These are phyloP conservation scores for Neonectria coccinea DNA, from an alignment of 2,329 filamentous ascomycete species.

Conservation along the genomic window DNA sequence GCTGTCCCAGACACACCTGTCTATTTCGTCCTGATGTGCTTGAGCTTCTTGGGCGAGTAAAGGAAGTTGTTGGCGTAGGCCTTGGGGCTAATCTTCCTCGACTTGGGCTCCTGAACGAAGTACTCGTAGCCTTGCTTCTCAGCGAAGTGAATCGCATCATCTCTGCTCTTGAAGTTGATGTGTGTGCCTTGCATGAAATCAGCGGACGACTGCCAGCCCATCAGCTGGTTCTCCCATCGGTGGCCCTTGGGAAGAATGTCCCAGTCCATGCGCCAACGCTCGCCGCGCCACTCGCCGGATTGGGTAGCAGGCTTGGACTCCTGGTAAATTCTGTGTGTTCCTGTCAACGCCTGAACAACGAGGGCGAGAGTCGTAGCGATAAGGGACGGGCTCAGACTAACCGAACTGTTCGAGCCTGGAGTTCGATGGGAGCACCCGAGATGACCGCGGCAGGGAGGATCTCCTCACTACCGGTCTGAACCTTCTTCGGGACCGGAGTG, in stretches of 20 bases:
- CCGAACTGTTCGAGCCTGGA: slow-evolving; percentile 95
- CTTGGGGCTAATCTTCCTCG: slow-evolving; percentile 87
- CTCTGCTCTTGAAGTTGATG: slow-evolving; percentile 90
- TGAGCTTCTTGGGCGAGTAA: slow-evolving; percentile 86
- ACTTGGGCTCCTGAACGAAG: slow-evolving; percentile 96
- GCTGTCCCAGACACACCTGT: slow-evolving; percentile 30
- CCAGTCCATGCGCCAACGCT: slow-evolving; percentile 98
- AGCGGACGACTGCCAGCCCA: slow-evolving; percentile 97
- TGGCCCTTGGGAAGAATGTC: slow-evolving; percentile 92
- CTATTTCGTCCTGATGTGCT: slow-evolving; percentile 86
- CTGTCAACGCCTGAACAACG: slow-evolving; percentile 24
- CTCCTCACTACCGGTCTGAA: slow-evolving; percentile 92
- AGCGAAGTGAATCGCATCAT: slow-evolving; percentile 93
- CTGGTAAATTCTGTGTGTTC: slow-evolving; percentile 80
- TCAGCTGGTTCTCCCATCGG: slow-evolving; percentile 97
- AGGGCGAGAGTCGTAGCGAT: neutral
- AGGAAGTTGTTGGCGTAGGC: slow-evolving; percentile 96
- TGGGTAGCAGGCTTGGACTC: slow-evolving; percentile 95
- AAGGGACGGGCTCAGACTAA: slow-evolving; percentile 58
- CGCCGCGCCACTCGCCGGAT: slow-evolving; percentile 86
- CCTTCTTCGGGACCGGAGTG: slow-evolving; percentile 87
- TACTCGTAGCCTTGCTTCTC: slow-evolving; percentile 99
- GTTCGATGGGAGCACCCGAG: slow-evolving; percentile 91
- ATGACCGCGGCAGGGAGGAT: slow-evolving; percentile 84
- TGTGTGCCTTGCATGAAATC: slow-evolving; percentile 96